These are phyloP conservation scores for Paecilomyces sp. DNA, from an alignment of 2,329 filamentous ascomycete species.

Conservation along the genomic window DNA sequence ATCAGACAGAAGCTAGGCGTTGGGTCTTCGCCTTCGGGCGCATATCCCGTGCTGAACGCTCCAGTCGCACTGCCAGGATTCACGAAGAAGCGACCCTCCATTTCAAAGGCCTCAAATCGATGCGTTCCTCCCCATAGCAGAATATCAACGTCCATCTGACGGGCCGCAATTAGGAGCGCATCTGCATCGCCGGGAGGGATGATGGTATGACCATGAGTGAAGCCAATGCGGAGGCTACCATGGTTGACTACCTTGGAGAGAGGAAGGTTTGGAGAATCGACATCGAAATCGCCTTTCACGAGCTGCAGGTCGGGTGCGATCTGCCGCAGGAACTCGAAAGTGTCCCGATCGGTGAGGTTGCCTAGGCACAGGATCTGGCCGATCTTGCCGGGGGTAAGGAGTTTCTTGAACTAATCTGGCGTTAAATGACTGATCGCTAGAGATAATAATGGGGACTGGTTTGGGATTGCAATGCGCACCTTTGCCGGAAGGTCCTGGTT, in stretches of 20 bases:
- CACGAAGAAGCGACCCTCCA: constrained; percentile 66
- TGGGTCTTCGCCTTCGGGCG: constrained; percentile 58
- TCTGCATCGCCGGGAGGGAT: constrained; percentile 61
- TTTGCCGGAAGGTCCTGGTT: constrained; percentile 72
- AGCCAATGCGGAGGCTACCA: constrained; percentile 60
- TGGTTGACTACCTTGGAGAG: constrained; percentile 65
- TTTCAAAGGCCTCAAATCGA: constrained; percentile 63
- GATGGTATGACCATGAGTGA: constrained; percentile 66
- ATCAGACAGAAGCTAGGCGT: constrained; percentile 92
- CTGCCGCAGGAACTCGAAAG: constrained; percentile 72
- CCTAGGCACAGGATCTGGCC: constrained; percentile 73
- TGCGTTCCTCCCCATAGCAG: constrained; percentile 64
- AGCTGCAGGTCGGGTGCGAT: constrained; percentile 66
- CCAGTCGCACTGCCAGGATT: constrained; percentile 64
- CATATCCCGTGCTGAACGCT: constrained; percentile 55
- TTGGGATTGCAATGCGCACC: constrained; percentile 43
- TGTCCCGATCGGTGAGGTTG: constrained; percentile 71
- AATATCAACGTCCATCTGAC: constrained; percentile 66
- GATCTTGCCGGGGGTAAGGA: constrained; percentile 76
- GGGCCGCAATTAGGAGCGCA: constrained; percentile 58
- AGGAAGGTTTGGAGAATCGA: constrained; percentile 58
- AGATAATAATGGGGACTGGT: not conserved
- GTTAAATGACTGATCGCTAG: constrained; percentile 4
- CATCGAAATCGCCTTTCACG: constrained; percentile 64
- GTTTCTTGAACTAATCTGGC: constrained; percentile 66